Percentiles rank a stretch among this genome's conserved stretches.
phyloP scores from a whole-genome alignment of 495 filamentous ascomycete species.

The Chaetomium fimeti region DNA sequence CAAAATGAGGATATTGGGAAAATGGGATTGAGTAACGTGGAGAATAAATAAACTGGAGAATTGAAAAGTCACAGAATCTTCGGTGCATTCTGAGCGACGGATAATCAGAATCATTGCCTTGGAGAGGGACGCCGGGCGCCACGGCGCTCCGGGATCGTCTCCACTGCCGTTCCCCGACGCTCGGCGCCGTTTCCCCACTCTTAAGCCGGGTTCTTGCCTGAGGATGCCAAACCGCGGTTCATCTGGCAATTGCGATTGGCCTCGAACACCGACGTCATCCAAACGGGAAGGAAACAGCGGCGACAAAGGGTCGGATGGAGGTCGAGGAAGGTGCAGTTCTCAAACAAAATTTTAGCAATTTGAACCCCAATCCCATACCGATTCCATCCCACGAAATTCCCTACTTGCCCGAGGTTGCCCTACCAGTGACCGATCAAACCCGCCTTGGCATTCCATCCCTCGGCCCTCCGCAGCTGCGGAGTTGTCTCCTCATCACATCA shows the following conservation, averaged over 20 bases:
- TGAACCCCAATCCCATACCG: neutral
- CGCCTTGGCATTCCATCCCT: slow-evolving; percentile 16
- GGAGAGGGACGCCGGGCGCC: neutral
- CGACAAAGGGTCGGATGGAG: neutral
- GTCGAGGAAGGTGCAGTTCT: neutral
- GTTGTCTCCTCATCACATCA: slow-evolving; percentile 1
- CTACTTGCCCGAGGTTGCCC: neutral
- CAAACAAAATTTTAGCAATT: neutral
- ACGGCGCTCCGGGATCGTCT: neutral
- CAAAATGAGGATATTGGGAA: too few species aligned
- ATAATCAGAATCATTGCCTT: neutral
- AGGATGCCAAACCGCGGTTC: slow-evolving; percentile 10
- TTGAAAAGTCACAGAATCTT: neutral
- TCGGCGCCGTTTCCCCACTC: slow-evolving; percentile 12
- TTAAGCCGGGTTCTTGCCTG: slow-evolving; percentile 13
- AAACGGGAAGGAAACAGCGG: neutral
- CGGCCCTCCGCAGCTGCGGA: slow-evolving; percentile 9
- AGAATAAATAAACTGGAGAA: neutral
- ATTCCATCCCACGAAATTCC: neutral
- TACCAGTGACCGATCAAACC: neutral
- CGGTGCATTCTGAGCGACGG: neutral
- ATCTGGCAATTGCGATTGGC: neutral
- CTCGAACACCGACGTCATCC: slow-evolving; percentile 18
- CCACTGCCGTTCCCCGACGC: slow-evolving; percentile 13
- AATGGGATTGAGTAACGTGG: neutral